Conservation (phyloP, 805 yeast species). For the Starmerella floris region DNA sequence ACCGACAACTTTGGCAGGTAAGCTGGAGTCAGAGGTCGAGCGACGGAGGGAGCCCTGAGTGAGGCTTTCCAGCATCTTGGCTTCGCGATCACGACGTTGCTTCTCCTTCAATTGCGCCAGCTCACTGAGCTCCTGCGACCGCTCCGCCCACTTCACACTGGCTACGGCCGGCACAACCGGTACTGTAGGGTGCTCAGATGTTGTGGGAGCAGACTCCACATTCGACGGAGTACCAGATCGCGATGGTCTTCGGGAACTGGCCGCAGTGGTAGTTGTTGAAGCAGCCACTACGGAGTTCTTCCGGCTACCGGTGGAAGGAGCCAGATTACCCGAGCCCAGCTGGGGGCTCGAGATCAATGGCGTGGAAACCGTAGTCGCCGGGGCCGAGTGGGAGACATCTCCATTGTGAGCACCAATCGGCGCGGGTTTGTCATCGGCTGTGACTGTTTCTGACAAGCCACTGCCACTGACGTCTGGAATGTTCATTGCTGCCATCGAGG, state of each 20-base stretch:
- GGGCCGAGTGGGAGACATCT: background rate
- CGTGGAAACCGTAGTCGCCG: no score
- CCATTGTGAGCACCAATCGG: background rate
- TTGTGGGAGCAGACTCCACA: background rate
- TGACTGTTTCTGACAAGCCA: background rate
- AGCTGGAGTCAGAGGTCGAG: background rate
- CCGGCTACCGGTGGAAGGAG: background rate
- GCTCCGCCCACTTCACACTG: slow-evolving; percentile 9
- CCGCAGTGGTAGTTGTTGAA: no score
- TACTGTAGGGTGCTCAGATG: background rate
- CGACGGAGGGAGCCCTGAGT: slow-evolving; percentile 25
- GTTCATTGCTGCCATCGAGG: background rate
- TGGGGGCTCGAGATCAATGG: no score
- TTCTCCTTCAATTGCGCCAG: slow-evolving; percentile 20
- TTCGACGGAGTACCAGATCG: background rate
- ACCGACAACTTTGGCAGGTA: slow-evolving; percentile 10
- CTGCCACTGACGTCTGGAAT: background rate
- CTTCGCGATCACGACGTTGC: slow-evolving; percentile 27
- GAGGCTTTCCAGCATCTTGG: slow-evolving; percentile 24
- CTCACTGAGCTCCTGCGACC: slow-evolving; percentile 16
- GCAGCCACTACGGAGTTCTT: background rate
- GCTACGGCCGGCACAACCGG: background rate
- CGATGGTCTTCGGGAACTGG: background rate
- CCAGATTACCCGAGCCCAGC: no score
- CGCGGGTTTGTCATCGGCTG: background rate